Conservation (phyloP, 768 basidiomycete species). For the Hygrophoropsis aurantiaca region DNA sequence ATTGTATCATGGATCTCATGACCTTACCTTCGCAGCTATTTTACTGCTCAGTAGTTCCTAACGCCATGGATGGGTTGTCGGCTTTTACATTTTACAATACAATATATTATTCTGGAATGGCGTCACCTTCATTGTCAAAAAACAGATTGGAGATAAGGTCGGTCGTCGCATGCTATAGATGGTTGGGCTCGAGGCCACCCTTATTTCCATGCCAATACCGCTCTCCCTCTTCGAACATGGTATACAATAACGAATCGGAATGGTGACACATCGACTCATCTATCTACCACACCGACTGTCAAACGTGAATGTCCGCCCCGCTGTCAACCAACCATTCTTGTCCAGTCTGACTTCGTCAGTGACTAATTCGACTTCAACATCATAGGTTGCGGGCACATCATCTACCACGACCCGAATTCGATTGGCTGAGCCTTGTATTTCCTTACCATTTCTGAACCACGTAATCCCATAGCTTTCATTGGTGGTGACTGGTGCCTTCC, state of each 20-base stretch:
- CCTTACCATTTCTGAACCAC: slow-evolving; percentile 52
- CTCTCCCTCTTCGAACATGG: too few relatives aligned
- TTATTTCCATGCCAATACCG: too few relatives aligned
- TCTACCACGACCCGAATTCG: slow-evolving; percentile 45
- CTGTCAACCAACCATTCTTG: slow-evolving; percentile 30
- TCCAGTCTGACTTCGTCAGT: slow-evolving; percentile 61
- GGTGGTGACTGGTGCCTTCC: slow-evolving; percentile 25
- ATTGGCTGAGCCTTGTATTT: slow-evolving; percentile 49
- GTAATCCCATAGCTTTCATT: slow-evolving; percentile 54
- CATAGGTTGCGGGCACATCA: slow-evolving; percentile 41
- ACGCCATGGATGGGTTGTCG: neutral
- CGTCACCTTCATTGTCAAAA: too few relatives aligned
- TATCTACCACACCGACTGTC: too few relatives aligned
- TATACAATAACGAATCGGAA: too few relatives aligned
- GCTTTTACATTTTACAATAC: slow-evolving; percentile 2
- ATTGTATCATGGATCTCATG: slow-evolving; percentile 8
- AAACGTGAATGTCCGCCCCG: slow-evolving; percentile 16
- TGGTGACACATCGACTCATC: too few relatives aligned
- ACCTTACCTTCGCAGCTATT: slow-evolving; percentile 6
- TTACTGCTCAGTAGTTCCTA: slow-evolving; percentile 1
- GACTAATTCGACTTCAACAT: slow-evolving; percentile 46
- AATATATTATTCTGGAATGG: too few relatives aligned
- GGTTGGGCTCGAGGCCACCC: too few relatives aligned
- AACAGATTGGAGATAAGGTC: too few relatives aligned
- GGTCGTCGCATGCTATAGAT: too few relatives aligned